A percentile compares a stretch with the other conserved stretches of the same genome.
Conservation (phyloP, 208 protist genomes). For the Trypanosoma theileri region DNA sequence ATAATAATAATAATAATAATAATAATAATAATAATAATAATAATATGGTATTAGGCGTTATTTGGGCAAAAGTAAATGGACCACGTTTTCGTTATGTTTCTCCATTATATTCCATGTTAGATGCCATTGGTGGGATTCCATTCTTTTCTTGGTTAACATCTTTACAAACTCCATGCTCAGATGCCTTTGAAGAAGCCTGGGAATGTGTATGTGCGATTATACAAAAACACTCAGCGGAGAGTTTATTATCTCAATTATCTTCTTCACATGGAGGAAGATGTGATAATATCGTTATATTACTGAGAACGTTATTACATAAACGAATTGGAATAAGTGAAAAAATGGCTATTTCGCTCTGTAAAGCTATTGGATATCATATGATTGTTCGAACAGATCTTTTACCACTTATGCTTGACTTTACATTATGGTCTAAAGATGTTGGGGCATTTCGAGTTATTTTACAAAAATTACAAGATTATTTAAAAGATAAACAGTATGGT, state of each 20-base stretch:
- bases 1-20: not conserved
- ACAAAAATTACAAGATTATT: constrained; percentile 17
- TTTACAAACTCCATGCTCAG: constrained; percentile 18
- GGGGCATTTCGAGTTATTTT: constrained; percentile 26
- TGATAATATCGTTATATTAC: constrained; percentile 10
- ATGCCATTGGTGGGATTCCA: constrained; percentile 30
- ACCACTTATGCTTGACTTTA: constrained; percentile 35
- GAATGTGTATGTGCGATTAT: constrained; percentile 24
- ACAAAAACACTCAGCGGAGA: constrained; percentile 12
- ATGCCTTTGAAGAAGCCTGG: constrained; percentile 25
- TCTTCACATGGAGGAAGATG: constrained; percentile 13
- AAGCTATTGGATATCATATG: constrained; percentile 17
- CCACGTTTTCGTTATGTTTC: constrained; percentile 27
- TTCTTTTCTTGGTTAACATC: constrained; percentile 32
- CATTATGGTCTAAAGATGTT: constrained; percentile 31
- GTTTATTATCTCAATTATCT: constrained; percentile 9
- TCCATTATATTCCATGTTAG: constrained; percentile 30
- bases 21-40: not conserved
- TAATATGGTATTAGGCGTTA: not conserved
- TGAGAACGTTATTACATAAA: constrained; percentile 19
- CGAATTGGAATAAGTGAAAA: constrained; percentile 23
- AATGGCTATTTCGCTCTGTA: constrained; percentile 20
- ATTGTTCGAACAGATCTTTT: constrained; percentile 31
- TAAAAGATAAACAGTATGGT: constrained; percentile 23
- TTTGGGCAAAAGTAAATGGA: constrained; percentile 15